Evolutionary conservation across 257 asterid genomes (phyloP), one percentile per base, ranked within the genome.

Genomic region (Scutellaria galericulata): DNA sequence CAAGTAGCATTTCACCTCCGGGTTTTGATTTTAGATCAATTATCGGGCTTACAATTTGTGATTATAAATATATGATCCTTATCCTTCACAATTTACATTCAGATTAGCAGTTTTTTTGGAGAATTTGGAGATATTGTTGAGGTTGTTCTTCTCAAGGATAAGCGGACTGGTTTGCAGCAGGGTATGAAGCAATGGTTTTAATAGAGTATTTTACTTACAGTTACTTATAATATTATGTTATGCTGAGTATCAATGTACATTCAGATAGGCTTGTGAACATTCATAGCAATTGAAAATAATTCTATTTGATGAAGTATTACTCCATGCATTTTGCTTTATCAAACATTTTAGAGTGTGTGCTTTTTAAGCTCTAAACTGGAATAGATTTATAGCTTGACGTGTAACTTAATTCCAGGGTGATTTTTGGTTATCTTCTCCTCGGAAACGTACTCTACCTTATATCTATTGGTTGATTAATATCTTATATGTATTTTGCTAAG

Each of bases 101-200:
- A 85, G 90, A 52, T 94, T 74, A 76, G 81, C 44, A 45, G 79
- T 41, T 80, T 85, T 62, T 94, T 91, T 64, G 88, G 89, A 66
- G 96, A 88, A 70, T 74, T 72, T 56, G 98, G 97, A 58, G 80
- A 84, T 39, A 82, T 91, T 53, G 11, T 88, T 40, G 99, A 94
- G 87, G 78, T 89, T 82, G 83, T 91, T 77, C 83, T 87, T 81
- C 83, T 91, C 82, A 84, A 64, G 86, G 97, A 92, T 78, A 94
- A 91, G 82, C 7, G 81, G 81, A 85, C 86, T 18, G 97, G 95
- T 73, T 56, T 85, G 24, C 93, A 84, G 81, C 93, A 82, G 83
- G 98, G 97, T 89, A 85, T 57, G 78, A 18, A 64, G 4, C 24
- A 10, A 13, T 51, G 48, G 13, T 44, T 6, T n/a, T 68, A 20